Evolutionary conservation across 169 alveolate genomes (phyloP).

Genomic region (Cryptosporidium canis): DNA sequence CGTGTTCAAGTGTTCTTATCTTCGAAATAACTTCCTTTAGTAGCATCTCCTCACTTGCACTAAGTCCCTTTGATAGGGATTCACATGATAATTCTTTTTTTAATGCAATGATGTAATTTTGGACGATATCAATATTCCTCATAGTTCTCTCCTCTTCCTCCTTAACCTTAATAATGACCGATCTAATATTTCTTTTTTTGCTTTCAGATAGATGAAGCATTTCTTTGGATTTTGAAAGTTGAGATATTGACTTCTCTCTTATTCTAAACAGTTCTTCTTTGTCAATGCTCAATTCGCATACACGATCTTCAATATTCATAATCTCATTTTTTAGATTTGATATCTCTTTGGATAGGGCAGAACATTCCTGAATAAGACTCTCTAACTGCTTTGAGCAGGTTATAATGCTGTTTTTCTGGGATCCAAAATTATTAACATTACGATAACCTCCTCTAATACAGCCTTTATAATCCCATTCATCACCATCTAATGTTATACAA

Average conservation of each 20-base stretch:
- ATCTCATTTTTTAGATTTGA: neutral
- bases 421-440: neutral
- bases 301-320: neutral
- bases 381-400: neutral
- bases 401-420: conserved; percentile 1
- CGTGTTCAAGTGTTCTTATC: conserved; percentile 13
- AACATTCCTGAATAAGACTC: neutral
- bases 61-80: conserved; percentile 46
- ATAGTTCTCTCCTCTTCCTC: conserved; percentile 50
- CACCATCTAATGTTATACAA: conserved; percentile 67
- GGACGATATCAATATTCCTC: conserved; percentile 20
- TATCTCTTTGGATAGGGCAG: neutral
- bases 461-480: conserved; percentile 62
- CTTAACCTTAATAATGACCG: conserved; percentile 17
- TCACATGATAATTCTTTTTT: neutral
- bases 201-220: conserved; percentile 58
- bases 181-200: conserved; percentile 27
- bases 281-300: neutral
- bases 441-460: conserved; percentile 60
- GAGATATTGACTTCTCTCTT: conserved; percentile 17
- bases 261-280: conserved; percentile 17
- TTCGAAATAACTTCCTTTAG: conserved; percentile 7
- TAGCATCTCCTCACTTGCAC: neutral
- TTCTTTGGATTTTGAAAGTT: conserved; percentile 37
- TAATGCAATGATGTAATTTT: conserved; percentile 19